Base-by-base conservation (phyloP, 345 rosid genomes). In the Populus pruinosa region DNA sequence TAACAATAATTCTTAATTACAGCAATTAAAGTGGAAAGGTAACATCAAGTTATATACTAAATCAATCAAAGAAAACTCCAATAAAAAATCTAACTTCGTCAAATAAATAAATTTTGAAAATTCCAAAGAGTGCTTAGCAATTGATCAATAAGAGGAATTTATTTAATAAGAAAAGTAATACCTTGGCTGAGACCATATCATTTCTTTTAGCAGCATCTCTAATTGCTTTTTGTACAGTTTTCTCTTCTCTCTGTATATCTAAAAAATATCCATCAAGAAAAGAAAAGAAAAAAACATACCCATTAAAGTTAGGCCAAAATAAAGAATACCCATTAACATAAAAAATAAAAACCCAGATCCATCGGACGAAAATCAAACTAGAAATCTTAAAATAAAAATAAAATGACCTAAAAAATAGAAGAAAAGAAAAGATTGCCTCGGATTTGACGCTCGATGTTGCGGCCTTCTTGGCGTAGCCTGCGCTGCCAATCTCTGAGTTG, bases 221-320 rank as follows among this genome's bases (percentile, higher is more conserved):
- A 23, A 94, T 94, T 80, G 97, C 96, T 81, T 94, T 94, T 71
- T 94, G 96, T 31, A 94, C 98, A 49, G 76, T 89, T 79, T 78
- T 92, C 88, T 94, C 96, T 83, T 92, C 98, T 72, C 88, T 91
- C 86, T 94, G 91, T 77, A 94, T 92, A 88, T 94, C 98, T 94
- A 84, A 83, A 49, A 72, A 33, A 4, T 0, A 29, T 23, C 5
- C n/a, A 6, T 2, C 16, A 1, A 11, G 11, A 5, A 4, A 23
- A 31, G 33, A 31, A 31, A 2, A 31, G 33, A 31, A 35, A 43
- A 29, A 38, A 63, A 29, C 14, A 44, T 71, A 16, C 35, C 44
- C 35, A 67, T 70, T n/a, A 75, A 55, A 59, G 18, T 36, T 6
- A 76, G 69, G 41, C 23, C 11, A 50, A 74, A 74, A 75, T 11